Evolutionary conservation across 2,329 filamentous ascomycete genomes (phyloP).

Genomic region (Ilyonectria mors-panacis): DNA sequence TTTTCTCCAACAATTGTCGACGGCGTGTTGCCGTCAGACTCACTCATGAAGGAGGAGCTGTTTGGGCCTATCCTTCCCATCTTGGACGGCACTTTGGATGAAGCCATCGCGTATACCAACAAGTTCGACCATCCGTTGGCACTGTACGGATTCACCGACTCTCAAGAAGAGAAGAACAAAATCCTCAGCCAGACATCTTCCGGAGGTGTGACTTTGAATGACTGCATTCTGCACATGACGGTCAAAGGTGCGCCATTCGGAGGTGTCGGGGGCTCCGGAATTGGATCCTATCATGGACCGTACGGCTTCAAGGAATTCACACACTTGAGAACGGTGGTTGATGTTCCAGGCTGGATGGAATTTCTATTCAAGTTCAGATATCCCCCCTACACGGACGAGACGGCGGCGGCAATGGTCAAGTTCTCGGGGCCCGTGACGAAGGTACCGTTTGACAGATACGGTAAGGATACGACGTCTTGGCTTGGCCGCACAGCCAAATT

Average conservation of each 20-base stretch:
- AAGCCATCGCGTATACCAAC: conserved; percentile 50
- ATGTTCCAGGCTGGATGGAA: conserved; percentile 35
- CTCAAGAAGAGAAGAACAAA: conserved; percentile 53
- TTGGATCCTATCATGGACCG: conserved; percentile 60
- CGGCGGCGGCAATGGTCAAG: conserved; percentile 28
- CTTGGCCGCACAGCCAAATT: background rate
- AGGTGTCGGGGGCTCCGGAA: conserved; percentile 60
- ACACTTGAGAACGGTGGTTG: conserved; percentile 44
- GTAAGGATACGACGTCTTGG: background rate
- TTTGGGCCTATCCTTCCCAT: conserved; percentile 62
- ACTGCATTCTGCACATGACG: conserved; percentile 56
- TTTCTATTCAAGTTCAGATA: conserved; percentile 37
- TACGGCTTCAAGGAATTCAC: conserved; percentile 56
- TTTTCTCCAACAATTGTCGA: conserved; percentile 58
- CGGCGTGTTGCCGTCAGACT: conserved; percentile 46
- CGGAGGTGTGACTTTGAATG: conserved; percentile 63
- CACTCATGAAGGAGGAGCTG: conserved; percentile 11
- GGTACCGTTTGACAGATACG: conserved; percentile 13
- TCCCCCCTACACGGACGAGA: conserved; percentile 39
- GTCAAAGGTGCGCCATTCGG: conserved; percentile 60
- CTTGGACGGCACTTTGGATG: conserved; percentile 50
- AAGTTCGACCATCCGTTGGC: conserved; percentile 55
- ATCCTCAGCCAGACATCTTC: conserved; percentile 52
- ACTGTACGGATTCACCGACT: conserved; percentile 58
- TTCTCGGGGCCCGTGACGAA: conserved; percentile 1